Evolutionary conservation across 2,329 filamentous ascomycete species (phyloP).

Genomic region (Trematosphaeria pertusa): DNA sequence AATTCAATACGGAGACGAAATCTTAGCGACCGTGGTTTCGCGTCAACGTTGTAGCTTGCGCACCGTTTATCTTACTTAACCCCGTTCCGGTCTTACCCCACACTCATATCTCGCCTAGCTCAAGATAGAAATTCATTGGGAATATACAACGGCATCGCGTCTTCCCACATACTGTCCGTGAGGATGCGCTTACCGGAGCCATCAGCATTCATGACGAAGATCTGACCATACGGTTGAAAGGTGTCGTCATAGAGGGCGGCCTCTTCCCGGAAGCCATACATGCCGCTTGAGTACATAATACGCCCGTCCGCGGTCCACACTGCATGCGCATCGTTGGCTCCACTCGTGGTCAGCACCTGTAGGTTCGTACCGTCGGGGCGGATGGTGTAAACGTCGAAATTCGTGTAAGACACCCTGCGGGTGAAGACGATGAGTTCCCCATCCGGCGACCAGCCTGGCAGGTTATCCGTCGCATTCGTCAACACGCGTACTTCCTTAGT

Average conservation of each 20-base stretch:
- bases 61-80: no score
- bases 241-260: constrained; percentile 51
- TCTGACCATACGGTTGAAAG: constrained; percentile 56
- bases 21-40: no score
- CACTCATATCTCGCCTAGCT: no score
- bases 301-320: constrained; percentile 53
- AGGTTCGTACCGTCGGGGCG: constrained; percentile 50
- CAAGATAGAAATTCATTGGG: constrained; percentile 20
- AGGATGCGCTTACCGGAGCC: constrained; percentile 31
- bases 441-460: constrained; percentile 50
- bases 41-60: no score
- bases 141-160: constrained; percentile 25
- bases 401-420: constrained; percentile 40
- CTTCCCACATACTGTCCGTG: constrained; percentile 27
- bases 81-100: no score
- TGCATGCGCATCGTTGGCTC: constrained; percentile 54
- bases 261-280: constrained; percentile 55
- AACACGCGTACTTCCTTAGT: constrained; percentile 36
- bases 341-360: constrained; percentile 40
- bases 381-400: constrained; percentile 54
- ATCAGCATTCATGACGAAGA: constrained; percentile 54
- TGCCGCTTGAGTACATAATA: constrained; percentile 52
- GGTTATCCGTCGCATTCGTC: constrained; percentile 50
- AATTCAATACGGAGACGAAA: no score
- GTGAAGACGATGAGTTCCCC: constrained; percentile 51